Base-by-base conservation (phyloP, 257 asterid genomes). In the Forsythia suspensa region DNA sequence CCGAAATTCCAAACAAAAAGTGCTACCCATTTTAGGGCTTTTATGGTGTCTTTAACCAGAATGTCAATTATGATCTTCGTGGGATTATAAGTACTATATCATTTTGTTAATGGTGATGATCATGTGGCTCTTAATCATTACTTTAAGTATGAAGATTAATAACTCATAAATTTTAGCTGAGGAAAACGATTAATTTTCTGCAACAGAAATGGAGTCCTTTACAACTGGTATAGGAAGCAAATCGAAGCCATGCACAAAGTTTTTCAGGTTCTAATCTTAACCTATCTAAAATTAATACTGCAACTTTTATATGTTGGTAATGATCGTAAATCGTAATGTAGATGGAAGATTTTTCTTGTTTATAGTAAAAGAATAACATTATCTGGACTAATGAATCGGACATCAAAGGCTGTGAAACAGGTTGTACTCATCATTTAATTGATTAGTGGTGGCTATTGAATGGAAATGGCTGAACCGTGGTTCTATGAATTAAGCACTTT, bases 231-330 rank as follows among this genome's bases (percentile, higher is more conserved):
- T 92, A 92, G 96, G 97, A 89, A 90, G 96, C 92, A 92, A 90
- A 88, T 89, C 88, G 90, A 90, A 90, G 94, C 96, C 97, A 78
- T 92, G 97, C 96, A 92, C 92, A 85, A 90, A 89, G 88, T 92
- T 90, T 92, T 92, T 89, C 96, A 92, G 97, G 97, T 92, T 92
- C 80, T 87, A 90, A 92, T 90, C 97, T 88, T 85, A 85, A 90
- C 94, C 82, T 85, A 86, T 84, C 83, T 84, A 87, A 90, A 80
- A 78, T 81, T 73, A 81, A 83, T 83, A 73, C 69, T 83, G 80
- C 72, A 84, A 74, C 67, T 78, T 71, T 63, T 65, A 51, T 82
- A 71, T 76, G 29, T 85, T 83, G 38, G 72, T 75, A 82, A 83
- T 84, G 55, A 79, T 69, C 75, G 57, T 76, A 65, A 87, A 79